Percentiles rank a stretch among this genome's conserved stretches.
These are phyloP conservation scores for Pseudohyphozyma bogoriensis DNA, from an alignment of 768 basidiomycete genomes.

Conservation along the genomic window DNA sequence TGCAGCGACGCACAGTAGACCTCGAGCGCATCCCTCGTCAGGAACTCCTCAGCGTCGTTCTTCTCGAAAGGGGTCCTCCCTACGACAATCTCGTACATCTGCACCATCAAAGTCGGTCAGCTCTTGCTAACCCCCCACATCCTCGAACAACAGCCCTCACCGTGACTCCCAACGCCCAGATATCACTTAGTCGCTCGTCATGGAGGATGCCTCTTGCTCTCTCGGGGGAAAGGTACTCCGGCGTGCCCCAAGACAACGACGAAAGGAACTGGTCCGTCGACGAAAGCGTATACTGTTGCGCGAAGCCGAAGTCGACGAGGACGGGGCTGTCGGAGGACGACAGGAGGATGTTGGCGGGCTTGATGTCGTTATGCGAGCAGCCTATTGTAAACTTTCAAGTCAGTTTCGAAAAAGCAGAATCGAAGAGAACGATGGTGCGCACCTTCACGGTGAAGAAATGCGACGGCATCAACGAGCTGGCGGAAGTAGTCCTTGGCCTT, in stretches of 20 bases:
- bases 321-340: constrained; percentile 60
- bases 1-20: constrained; percentile 68
- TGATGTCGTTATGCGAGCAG: constrained; percentile 88
- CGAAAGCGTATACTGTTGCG: constrained; percentile 55
- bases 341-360: constrained; percentile 86
- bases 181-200: constrained; percentile 80
- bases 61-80: constrained; percentile 54
- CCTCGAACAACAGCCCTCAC: constrained; percentile 47
- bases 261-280: constrained; percentile 22
- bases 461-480: constrained; percentile 67
- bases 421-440: not conserved
- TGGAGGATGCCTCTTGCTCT: constrained; percentile 78
- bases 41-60: constrained; percentile 23
- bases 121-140: too few species aligned
- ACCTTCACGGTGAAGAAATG: constrained; percentile 63
- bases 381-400: too few species aligned
- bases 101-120: constrained; percentile 41
- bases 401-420: not conserved
- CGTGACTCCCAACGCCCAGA: constrained; percentile 41
- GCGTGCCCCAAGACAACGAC: constrained; percentile 54
- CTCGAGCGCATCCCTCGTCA: constrained; percentile 63
- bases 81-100: constrained; percentile 86
- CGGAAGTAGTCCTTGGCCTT: constrained; percentile 73
- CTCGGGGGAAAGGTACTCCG: constrained; percentile 89
- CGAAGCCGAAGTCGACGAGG: constrained; percentile 93